A percentile compares a stretch with the other conserved stretches of the same genome.
Conservation (phyloP, 148 eudicot genomes). For the Dysphania ambrosioides region DNA sequence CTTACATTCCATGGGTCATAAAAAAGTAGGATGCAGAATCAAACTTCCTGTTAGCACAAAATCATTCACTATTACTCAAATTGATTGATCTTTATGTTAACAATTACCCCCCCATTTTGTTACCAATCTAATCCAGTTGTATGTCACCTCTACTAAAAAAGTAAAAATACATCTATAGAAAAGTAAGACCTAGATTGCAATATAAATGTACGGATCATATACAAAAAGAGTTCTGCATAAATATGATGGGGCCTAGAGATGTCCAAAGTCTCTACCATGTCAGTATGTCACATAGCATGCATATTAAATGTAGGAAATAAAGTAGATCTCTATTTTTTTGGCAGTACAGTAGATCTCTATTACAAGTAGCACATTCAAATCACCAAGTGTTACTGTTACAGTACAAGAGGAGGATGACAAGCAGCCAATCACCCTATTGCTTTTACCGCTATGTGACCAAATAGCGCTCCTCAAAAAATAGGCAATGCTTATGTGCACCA, state of each 20-base stretch:
- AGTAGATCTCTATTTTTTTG: no score
- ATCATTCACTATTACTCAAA: background rate
- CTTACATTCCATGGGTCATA: background rate
- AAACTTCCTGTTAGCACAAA: background rate
- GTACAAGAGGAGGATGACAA: background rate
- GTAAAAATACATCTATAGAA: no score
- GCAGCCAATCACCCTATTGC: background rate
- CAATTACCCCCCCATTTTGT: no score
- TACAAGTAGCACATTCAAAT: background rate
- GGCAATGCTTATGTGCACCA: no score
- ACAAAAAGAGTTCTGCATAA: no score
- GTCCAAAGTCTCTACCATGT: background rate
- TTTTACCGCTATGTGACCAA: background rate
- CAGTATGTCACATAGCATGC: conserved; percentile 6
- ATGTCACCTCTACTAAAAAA: no score
- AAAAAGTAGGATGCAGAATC: conserved; percentile 16
- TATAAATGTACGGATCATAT: background rate
- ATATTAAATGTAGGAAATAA: background rate
- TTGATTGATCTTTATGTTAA: no score
- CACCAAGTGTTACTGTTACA: background rate
- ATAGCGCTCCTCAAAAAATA: background rate
- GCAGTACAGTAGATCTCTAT: no score
- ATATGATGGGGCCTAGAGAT: background rate
- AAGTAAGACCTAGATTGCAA: background rate
- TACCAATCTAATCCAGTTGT: background rate